phyloP scores from a whole-genome alignment of 805 yeast genomes.

The Debaryomyces maramus region DNA sequence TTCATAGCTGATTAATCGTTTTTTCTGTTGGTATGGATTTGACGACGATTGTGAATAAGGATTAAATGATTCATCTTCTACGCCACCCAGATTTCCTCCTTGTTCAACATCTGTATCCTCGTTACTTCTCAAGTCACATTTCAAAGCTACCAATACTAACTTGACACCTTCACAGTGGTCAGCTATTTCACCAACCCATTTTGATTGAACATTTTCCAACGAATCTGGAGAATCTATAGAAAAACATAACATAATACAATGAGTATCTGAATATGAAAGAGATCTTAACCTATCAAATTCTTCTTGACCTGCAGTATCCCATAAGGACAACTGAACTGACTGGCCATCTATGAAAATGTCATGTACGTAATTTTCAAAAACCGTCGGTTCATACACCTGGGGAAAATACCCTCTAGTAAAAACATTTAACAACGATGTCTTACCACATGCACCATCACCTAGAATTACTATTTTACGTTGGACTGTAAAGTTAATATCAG shows the following conservation, averaged over 20 bases:
- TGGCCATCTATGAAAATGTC: slow-evolving; percentile 95
- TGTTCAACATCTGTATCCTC: slow-evolving; percentile 48
- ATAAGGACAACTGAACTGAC: slow-evolving; percentile 85
- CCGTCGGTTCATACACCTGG: slow-evolving; percentile 97
- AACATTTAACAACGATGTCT: slow-evolving; percentile 89
- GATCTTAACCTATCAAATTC: slow-evolving; percentile 95
- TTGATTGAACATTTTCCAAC: slow-evolving; percentile 88
- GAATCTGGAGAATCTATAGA: slow-evolving; percentile 94
- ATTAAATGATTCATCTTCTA: slow-evolving; percentile 29
- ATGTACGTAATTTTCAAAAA: slow-evolving; percentile 94
- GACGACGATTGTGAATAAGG: slow-evolving; percentile 31
- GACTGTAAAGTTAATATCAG: slow-evolving; percentile 39
- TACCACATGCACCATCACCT: slow-evolving; percentile 99
- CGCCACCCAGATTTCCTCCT: slow-evolving; percentile 18
- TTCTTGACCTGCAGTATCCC: slow-evolving; percentile 99
- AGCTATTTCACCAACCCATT: slow-evolving; percentile 96
- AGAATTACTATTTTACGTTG: slow-evolving; percentile 91
- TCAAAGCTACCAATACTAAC: slow-evolving; percentile 87
- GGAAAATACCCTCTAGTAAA: slow-evolving; percentile 98
- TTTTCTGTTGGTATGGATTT: slow-evolving; percentile 39
- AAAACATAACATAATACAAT: slow-evolving; percentile 94
- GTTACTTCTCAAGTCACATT: slow-evolving; percentile 83
- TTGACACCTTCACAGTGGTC: slow-evolving; percentile 98
- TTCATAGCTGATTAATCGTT: slow-evolving; percentile 75
- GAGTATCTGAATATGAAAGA: slow-evolving; percentile 90